Base-by-base conservation (phyloP, 2,329 filamentous ascomycete species). In the Ceratocystis alfenasii region DNA sequence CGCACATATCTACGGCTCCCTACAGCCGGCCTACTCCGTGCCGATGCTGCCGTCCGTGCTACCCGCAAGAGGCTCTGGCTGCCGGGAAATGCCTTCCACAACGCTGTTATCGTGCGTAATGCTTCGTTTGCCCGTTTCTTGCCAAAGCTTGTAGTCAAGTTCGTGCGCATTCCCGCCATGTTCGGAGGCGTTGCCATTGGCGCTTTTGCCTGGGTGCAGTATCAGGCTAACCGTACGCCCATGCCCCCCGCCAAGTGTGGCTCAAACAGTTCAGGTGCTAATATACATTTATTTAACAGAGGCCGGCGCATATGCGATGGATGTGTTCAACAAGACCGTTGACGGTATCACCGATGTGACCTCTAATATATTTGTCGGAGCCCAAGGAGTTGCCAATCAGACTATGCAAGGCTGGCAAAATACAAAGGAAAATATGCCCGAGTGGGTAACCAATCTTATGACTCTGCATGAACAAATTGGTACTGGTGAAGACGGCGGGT, bases 181-280 rank as follows among this genome's bases (percentile, higher is more conserved):
- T 92, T 96, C 72, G 94, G 93, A 53, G 91, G 90, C 53, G 83
- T 92, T 60, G 89, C 91, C 72, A 83, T 99, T 70, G 92, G 90
- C 15, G 89, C 89, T 2, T 78, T 95, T 67, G 91, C 91, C 30
- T 99, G 96, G 82, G 78, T 99, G 62, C 94, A 99, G 74, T 97
- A 99, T 74, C 94, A 99, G 76, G 93, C 94, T 69, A 86, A 87
- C 66, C 89, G 89, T 92, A 82, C 69, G 88, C 82, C 15, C 48
- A 48, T 48, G 17, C n/a, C 3, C 46, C 36, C 36, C 36, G 10
- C 10, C 3, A 41, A 15, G 12, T 41, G 4, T 41, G 10, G 12
- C 36, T 12, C 4, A 41, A 15, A 41, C 12, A 41, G 36, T 2
- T 41, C 36, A 41, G 36, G 36, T 41, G 10, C 36, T 41, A 41